These are phyloP conservation scores for Starmera stellimalicola DNA, from an alignment of 1,139 yeast species.

Conservation along the genomic window DNA sequence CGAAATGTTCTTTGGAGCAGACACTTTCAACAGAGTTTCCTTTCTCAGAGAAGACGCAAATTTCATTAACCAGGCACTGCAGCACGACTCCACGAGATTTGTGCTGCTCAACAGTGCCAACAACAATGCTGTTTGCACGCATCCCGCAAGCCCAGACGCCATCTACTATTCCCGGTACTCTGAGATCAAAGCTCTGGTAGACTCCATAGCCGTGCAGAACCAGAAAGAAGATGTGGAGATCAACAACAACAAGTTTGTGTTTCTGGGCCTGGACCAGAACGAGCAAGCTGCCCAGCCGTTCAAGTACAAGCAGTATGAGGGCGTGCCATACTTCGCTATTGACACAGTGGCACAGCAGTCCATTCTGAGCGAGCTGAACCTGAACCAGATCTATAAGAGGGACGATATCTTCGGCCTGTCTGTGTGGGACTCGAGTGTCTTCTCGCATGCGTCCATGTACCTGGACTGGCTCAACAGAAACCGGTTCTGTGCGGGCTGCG, in stretches of 20 bases:
- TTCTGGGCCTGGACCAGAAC: slow-evolving; percentile 61
- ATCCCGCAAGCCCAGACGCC: neutral
- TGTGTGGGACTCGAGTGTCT: slow-evolving; percentile 51
- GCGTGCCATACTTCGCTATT: slow-evolving; percentile 70
- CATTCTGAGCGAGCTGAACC: slow-evolving; percentile 7
- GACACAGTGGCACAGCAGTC: slow-evolving; percentile 38
- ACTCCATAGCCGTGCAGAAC: slow-evolving; percentile 10
- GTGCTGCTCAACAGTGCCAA: slow-evolving; percentile 36
- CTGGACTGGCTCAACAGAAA: slow-evolving; percentile 77
- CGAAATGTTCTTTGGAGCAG: slow-evolving; percentile 37
- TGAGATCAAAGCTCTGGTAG: slow-evolving; percentile 10
- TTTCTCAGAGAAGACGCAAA: slow-evolving; percentile 61
- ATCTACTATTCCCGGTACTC: slow-evolving; percentile 9
- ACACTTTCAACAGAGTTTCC: slow-evolving; percentile 67
- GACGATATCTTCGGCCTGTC: slow-evolving; percentile 25
- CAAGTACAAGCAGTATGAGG: slow-evolving; percentile 40
- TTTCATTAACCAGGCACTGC: slow-evolving; percentile 47
- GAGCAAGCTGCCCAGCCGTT: slow-evolving; percentile 29
- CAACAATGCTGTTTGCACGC: slow-evolving; percentile 7
- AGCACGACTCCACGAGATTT: slow-evolving; percentile 45
- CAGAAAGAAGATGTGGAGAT: slow-evolving; percentile 12
- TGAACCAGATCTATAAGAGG: slow-evolving; percentile 11
- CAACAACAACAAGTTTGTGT: slow-evolving; percentile 32
- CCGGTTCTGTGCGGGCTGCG: slow-evolving; percentile 85
- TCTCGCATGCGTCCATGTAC: slow-evolving; percentile 77